phyloP scores from a whole-genome alignment of 2,329 filamentous ascomycete genomes.

The Penicillium expansum region DNA sequence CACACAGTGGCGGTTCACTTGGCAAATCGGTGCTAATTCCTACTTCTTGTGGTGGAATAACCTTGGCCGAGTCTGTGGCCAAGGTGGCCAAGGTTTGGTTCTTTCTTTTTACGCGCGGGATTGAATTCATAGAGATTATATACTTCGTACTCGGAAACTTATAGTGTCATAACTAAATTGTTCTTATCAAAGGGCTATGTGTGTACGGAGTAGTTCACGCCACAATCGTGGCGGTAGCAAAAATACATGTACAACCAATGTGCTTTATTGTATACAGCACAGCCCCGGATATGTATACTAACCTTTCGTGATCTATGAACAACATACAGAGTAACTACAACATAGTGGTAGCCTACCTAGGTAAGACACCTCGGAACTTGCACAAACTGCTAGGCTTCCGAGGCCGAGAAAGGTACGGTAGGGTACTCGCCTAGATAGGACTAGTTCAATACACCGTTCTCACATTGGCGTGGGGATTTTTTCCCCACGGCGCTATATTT shows the following conservation, averaged over 20 bases:
- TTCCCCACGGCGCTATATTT: slow-evolving; percentile 1
- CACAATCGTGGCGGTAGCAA: neutral
- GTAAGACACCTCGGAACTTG: neutral
- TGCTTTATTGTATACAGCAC: neutral
- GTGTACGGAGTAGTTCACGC: neutral
- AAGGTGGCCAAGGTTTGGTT: neutral
- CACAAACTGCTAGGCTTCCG: neutral
- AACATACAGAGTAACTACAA: no score
- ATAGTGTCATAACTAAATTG: neutral
- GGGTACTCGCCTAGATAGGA: neutral
- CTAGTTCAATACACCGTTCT: slow-evolving; percentile 1
- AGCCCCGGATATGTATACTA: no score
- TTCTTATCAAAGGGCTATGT: neutral
- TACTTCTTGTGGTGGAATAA: neutral
- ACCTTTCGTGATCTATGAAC: no score
- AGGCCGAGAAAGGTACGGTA: neutral
- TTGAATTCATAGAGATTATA: neutral
- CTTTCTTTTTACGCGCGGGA: neutral
- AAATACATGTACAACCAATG: neutral
- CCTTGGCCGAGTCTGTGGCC: neutral
- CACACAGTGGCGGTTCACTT: neutral
- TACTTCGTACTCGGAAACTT: no score
- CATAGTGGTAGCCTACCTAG: no score
- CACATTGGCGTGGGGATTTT: slow-evolving; percentile 5
- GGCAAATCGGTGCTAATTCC: slow-evolving; percentile 3